These are phyloP conservation scores for Blastocrithidia nonstop DNA, from an alignment of 208 protist species.

Conservation along the genomic window DNA sequence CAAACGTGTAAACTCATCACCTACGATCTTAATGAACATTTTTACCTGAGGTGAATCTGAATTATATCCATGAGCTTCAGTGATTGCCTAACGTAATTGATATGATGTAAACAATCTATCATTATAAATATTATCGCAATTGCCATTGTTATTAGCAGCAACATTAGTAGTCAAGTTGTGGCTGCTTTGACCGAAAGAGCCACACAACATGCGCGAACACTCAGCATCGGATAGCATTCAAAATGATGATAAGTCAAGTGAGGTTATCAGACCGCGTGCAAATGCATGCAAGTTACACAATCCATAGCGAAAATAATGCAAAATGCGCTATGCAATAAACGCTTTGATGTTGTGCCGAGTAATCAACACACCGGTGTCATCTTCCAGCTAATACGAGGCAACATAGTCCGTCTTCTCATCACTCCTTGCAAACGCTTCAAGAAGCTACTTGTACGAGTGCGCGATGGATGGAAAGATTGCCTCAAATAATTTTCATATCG, in stretches of 20 bases:
- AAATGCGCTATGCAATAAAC: slow-evolving; percentile 18
- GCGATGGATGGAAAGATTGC: slow-evolving; percentile 35
- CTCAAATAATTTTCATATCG: slow-evolving; percentile 11
- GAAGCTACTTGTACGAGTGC: slow-evolving; percentile 23
- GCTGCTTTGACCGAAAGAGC: slow-evolving; percentile 6
- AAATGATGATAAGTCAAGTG: slow-evolving; percentile 43
- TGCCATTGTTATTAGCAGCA: too few relatives aligned
- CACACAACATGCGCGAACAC: slow-evolving; percentile 35
- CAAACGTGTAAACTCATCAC: slow-evolving; percentile 30
- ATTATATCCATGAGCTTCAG: slow-evolving; percentile 72
- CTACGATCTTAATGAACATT: slow-evolving; percentile 58
- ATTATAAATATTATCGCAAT: too few relatives aligned
- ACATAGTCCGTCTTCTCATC: slow-evolving; percentile 25
- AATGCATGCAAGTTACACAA: slow-evolving; percentile 47
- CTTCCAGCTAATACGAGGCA: too few relatives aligned
- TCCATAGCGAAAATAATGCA: slow-evolving; percentile 12
- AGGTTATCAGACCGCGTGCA: slow-evolving; percentile 29
- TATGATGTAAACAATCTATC: slow-evolving; percentile 44
- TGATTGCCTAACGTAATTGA: slow-evolving; percentile 28
- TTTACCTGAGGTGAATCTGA: slow-evolving; percentile 34
- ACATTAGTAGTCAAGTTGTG: too few relatives aligned
- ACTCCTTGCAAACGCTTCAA: slow-evolving; percentile 15
- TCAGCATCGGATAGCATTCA: slow-evolving; percentile 35
- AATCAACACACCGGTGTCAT: slow-evolving; percentile 19
- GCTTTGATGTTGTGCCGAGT: slow-evolving; percentile 10